Conservation (phyloP, 2,329 filamentous ascomycete species). For the Sporothrix dimorphospora region DNA sequence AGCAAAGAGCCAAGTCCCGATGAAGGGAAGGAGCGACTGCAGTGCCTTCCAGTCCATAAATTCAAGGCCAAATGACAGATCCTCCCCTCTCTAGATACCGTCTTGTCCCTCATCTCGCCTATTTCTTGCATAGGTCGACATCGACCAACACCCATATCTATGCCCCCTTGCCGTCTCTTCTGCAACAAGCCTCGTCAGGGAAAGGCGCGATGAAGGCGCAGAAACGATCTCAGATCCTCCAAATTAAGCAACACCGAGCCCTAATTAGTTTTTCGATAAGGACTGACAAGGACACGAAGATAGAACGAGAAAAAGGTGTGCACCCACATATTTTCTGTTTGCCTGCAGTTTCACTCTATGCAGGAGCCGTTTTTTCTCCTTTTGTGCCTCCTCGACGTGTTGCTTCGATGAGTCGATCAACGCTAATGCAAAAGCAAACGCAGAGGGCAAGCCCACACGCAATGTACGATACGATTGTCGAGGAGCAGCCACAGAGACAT, state of each 20-base stretch:
- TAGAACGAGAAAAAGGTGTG: neutral
- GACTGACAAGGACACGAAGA: neutral
- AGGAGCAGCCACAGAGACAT: neutral
- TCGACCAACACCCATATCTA: neutral
- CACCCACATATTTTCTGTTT: neutral
- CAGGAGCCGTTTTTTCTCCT: neutral
- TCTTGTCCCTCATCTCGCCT: neutral
- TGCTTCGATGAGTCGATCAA: constrained; percentile 5
- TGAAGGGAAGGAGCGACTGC: neutral
- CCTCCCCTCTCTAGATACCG: neutral
- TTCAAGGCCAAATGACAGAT: neutral
- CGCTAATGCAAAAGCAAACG: constrained; percentile 13
- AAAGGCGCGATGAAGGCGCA: neutral
- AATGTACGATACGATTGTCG: constrained; percentile 10
- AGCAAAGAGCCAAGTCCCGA: neutral
- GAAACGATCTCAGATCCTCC: neutral
- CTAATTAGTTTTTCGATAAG: neutral
- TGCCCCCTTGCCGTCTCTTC: neutral
- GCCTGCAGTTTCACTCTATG: neutral
- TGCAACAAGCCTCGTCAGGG: neutral
- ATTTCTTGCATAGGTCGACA: constrained; percentile 16
- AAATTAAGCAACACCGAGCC: neutral
- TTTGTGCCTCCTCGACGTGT: neutral
- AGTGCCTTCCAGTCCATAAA: neutral
- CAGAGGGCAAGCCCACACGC: neutral